Conservation (phyloP, 768 basidiomycete genomes). For the Xerocomellus dryophilus region DNA sequence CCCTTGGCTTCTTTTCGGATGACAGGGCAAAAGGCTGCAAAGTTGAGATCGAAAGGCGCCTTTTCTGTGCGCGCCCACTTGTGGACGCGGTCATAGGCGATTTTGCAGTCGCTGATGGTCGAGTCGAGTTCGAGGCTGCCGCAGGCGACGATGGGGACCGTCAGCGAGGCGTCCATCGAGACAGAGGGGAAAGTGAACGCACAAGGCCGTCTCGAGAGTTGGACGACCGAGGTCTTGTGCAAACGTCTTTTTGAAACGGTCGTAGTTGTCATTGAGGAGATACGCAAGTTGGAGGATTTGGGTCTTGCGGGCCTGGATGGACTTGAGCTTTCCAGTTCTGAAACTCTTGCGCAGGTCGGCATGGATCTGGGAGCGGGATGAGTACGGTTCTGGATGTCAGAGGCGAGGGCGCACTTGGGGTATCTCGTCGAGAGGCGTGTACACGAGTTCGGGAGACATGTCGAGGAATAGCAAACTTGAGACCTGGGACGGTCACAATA, state of each 20-base stretch:
- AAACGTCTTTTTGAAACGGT: conserved; percentile 58
- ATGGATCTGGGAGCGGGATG: conserved; percentile 45
- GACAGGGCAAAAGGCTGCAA: conserved; percentile 55
- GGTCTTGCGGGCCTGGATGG: conserved; percentile 67
- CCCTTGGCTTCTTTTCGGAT: conserved; percentile 79
- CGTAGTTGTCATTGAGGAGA: conserved; percentile 67
- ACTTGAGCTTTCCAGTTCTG: conserved; percentile 58
- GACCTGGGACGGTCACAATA: no score
- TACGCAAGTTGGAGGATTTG: conserved; percentile 76
- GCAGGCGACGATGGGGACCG: background rate
- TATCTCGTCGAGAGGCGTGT: conserved; percentile 55
- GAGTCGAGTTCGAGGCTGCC: conserved; percentile 59
- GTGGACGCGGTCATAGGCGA: conserved; percentile 60
- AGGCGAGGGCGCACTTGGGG: conserved; percentile 36
- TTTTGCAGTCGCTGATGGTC: conserved; percentile 51
- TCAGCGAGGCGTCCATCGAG: background rate
- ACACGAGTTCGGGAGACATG: conserved; percentile 35
- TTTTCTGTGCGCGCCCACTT: conserved; percentile 71
- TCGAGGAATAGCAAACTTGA: background rate
- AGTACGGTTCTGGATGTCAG: background rate
- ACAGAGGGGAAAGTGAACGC: conserved; percentile 26
- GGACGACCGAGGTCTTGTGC: conserved; percentile 63
- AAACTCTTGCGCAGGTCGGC: conserved; percentile 56
- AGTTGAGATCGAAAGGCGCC: conserved; percentile 54
- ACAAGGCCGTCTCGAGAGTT: conserved; percentile 54